These are phyloP conservation scores for Eucalyptus regnans DNA, from an alignment of 345 rosid genomes.

Conservation along the genomic window DNA sequence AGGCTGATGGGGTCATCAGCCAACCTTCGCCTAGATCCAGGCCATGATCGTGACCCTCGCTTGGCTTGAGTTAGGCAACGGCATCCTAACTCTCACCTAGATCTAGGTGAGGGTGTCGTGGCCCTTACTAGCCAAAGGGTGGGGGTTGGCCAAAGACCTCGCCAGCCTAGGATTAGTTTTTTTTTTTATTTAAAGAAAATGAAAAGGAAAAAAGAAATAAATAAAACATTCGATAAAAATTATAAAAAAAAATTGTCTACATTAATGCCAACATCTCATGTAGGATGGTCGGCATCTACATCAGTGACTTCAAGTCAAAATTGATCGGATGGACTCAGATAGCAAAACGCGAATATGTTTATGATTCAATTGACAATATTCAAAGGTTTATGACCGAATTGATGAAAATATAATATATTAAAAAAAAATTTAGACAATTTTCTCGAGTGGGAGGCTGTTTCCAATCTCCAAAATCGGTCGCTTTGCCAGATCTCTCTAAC, in stretches of 20 bases:
- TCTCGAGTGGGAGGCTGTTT: not conserved
- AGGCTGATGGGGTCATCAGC: rapidly evolving
- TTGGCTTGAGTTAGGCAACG: not conserved
- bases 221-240: no score
- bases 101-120: no score
- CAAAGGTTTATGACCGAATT: not conserved
- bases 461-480: not conserved
- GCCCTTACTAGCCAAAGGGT: no score
- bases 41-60: rapidly evolving
- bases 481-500: not conserved
- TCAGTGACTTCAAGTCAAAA: rapidly evolving
- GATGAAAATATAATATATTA: no score
- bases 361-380: not conserved
- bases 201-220: no score
- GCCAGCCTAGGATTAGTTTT: not conserved
- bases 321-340: rapidly evolving
- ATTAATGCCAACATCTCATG: rapidly evolving
- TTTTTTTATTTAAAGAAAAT: no score
- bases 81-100: no score
- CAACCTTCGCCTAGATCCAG: not conserved
- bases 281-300: rapidly evolving
- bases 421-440: not conserved
- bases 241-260: no score
- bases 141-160: no score
- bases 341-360: rapidly evolving